Percentiles rank a stretch among this genome's conserved stretches.
Evolutionary conservation across 2,329 filamentous ascomycete genomes (phyloP).

Genomic region (Paracoccidioides brasiliensis): DNA sequence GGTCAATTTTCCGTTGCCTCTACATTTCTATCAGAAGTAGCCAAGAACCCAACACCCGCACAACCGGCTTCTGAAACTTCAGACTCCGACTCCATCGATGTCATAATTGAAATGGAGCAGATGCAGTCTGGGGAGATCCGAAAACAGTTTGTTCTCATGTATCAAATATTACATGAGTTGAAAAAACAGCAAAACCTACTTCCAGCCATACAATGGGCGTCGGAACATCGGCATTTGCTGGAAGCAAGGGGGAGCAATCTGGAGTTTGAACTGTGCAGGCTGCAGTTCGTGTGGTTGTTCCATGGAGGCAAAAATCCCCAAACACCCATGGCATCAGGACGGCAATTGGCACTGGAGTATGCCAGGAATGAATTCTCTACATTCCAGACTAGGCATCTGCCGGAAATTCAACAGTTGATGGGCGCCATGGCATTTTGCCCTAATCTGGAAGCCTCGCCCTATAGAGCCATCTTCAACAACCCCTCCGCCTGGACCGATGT

Average conservation of each 20-base stretch:
- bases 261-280: constrained; percentile 82
- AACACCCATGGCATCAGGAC: constrained; percentile 12
- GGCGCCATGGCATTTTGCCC: constrained; percentile 67
- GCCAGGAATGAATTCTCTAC: constrained; percentile 58
- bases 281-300: constrained; percentile 85
- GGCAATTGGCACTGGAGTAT: constrained; percentile 55
- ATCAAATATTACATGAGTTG: constrained; percentile 69
- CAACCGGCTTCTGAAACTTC: constrained; percentile 18
- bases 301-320: constrained; percentile 39
- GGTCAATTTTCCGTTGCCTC: constrained; percentile 82
- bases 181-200: constrained; percentile 57
- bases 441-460: constrained; percentile 66
- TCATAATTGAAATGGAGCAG: constrained; percentile 40
- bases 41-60: constrained; percentile 31
- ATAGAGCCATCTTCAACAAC: constrained; percentile 63
- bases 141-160: constrained; percentile 76
- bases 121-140: constrained; percentile 58
- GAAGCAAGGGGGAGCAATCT: constrained; percentile 80
- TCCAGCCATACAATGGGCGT: constrained; percentile 81
- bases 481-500: constrained; percentile 69
- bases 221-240: constrained; percentile 53
- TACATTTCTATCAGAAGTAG: constrained; percentile 66
- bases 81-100: constrained; percentile 27
- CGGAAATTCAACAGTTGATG: constrained; percentile 69
- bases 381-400: constrained; percentile 62